Conservation (phyloP, 768 basidiomycete genomes). For the Chlorophyllum brunneum region DNA sequence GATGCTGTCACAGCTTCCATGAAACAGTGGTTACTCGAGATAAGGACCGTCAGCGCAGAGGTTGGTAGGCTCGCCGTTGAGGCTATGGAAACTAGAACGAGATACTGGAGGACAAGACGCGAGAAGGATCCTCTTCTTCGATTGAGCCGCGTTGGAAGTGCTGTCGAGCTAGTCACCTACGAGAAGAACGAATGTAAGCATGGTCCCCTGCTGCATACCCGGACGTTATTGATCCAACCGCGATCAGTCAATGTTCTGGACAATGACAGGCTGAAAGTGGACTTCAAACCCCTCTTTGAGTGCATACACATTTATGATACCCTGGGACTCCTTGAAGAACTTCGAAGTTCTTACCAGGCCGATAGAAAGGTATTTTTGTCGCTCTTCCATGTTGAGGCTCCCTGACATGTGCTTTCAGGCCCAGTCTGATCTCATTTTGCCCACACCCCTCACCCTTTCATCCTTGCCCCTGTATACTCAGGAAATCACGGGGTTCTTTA, state of each 20-base stretch:
- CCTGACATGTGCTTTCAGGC: conserved; percentile 48
- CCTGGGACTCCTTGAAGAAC: conserved; percentile 84
- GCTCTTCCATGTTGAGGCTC: background rate
- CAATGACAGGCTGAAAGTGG: conserved; percentile 82
- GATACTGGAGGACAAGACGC: conserved; percentile 78
- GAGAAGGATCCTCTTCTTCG: conserved; percentile 82
- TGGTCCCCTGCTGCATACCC: background rate
- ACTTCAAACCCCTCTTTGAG: conserved; percentile 94
- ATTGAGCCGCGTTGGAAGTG: conserved; percentile 79
- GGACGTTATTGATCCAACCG: conserved; percentile 13
- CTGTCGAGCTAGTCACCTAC: conserved; percentile 87
- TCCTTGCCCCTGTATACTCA: conserved; percentile 78
- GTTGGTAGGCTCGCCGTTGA: conserved; percentile 88
- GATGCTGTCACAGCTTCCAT: conserved; percentile 91
- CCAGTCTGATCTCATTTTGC: conserved; percentile 95
- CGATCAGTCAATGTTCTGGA: conserved; percentile 84
- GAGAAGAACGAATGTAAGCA: conserved; percentile 92
- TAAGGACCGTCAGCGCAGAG: conserved; percentile 80
- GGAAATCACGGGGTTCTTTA: conserved; percentile 96
- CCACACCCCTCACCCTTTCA: conserved; percentile 59
- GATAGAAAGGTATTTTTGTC: conserved; percentile 73
- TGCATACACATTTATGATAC: conserved; percentile 96
- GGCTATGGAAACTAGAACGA: conserved; percentile 78
- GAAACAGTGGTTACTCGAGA: conserved; percentile 96
- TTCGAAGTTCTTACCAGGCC: conserved; percentile 92